phyloP scores from a whole-genome alignment of 2,329 filamentous ascomycete genomes.

The Penicillium sclerotiorum region DNA sequence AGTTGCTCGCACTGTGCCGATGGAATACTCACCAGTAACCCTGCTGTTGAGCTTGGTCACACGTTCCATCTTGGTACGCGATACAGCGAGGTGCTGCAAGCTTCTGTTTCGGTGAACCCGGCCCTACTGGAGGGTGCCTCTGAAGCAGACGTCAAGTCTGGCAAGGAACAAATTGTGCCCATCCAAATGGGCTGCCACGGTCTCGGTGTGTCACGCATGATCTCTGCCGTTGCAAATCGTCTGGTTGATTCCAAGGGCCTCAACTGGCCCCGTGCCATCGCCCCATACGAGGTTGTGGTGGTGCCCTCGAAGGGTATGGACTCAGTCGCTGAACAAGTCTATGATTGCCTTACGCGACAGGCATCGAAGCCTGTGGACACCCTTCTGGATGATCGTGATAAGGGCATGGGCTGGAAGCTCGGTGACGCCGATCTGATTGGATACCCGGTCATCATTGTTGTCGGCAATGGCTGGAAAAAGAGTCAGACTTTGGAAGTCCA shows the following conservation, averaged over 20 bases:
- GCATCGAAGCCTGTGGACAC: constrained; percentile 56
- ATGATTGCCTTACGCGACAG: constrained; percentile 58
- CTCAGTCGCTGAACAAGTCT: constrained; percentile 60
- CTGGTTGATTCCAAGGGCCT: constrained; percentile 72
- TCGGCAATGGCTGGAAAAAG: constrained; percentile 71
- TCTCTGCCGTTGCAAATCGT: constrained; percentile 80
- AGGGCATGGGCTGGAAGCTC: constrained; percentile 79
- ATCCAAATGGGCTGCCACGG: constrained; percentile 97
- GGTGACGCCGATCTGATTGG: constrained; percentile 87
- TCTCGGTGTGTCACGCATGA: constrained; percentile 87
- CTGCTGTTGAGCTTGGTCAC: constrained; percentile 87
- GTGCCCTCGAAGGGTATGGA: constrained; percentile 56
- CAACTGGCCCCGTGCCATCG: constrained; percentile 84
- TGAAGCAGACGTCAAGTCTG: constrained; percentile 21
- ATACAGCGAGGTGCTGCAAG: constrained; percentile 76
- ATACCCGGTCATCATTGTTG: constrained; percentile 78
- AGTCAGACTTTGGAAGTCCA: constrained; percentile 72
- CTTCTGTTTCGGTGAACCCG: constrained; percentile 57
- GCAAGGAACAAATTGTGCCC: constrained; percentile 48
- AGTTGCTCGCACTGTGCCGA: constrained; percentile 69
- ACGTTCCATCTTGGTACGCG: constrained; percentile 92
- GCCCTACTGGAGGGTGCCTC: constrained; percentile 20
- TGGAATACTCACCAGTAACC: constrained; percentile 66
- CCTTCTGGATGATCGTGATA: constrained; percentile 72
- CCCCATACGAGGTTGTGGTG: constrained; percentile 78